Base-by-base conservation (phyloP, 495 filamentous ascomycete genomes). In the Lichenothelia convexa region DNA sequence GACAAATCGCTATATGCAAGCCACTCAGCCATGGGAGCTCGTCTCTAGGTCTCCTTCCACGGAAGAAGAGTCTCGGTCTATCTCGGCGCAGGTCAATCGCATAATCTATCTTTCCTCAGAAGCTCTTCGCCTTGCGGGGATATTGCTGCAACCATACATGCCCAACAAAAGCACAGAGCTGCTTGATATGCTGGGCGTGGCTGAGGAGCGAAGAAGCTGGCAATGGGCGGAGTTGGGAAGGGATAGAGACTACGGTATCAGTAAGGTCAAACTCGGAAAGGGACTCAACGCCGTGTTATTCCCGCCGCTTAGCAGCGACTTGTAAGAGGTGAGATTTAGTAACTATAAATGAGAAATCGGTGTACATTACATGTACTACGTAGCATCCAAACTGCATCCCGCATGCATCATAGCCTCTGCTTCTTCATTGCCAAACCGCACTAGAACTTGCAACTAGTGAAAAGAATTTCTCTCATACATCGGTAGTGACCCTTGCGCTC, bases 121-220 rank as follows among this genome's bases (percentile, higher is more conserved):
- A 51, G 68, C 74, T n/a, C 51, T 94, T 29, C 75, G 89, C 16
- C 68, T 94, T 22, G 56, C 60, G 3, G 83, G 75, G 6, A 93
- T 95, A 38, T 59, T 95, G 23, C 59, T 97, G 20, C 87, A 93
- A 54, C 85, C 89, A 3, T 85, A 78, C 49, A 85, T 95, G 67
- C 89, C 89, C 3, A 63, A 55, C n/a, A 93, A 87, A 54, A 65
- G 80, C 31, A 52, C 57, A 22, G 63, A 75, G 45, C 48, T 95
- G 31, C 65, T 95, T 8, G 80, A 93, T 49, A 65, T 69, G 46
- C 59, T 97, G 3, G 74, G 78, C 7, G 84, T 95, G 13, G 57
- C 61, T n/a, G 47, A 50, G 11, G 65, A 69, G 30, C 63, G 64
- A 45, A 63, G 78, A 40, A 56, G 63, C 40, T 62, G 77, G 50